phyloP scores from a whole-genome alignment of 202 grass and related monocot species.

The Musa balbisiana region DNA sequence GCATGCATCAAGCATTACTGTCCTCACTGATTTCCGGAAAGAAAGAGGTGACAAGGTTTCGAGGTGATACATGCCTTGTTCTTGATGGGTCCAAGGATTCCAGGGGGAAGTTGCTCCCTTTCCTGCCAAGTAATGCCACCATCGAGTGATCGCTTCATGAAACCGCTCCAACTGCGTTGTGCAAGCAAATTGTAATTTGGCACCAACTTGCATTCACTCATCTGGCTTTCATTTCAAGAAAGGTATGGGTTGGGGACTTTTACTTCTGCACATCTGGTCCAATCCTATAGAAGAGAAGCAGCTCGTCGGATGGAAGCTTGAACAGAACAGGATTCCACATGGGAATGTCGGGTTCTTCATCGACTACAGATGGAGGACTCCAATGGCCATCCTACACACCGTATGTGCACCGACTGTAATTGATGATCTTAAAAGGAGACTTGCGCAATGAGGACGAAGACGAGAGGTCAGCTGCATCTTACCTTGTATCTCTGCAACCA shows the following conservation, averaged over 20 bases:
- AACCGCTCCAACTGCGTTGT: constrained; percentile 29
- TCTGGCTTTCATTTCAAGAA: not conserved
- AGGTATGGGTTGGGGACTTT: not conserved
- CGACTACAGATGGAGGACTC: constrained; percentile 21
- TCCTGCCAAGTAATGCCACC: constrained; percentile 24
- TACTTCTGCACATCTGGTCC: constrained; percentile 29
- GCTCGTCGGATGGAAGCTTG: constrained; percentile 13
- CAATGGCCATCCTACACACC: constrained; percentile 26
- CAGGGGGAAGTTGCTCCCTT: constrained; percentile 25
- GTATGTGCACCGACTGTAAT: too few relatives aligned
- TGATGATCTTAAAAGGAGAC: too few relatives aligned
- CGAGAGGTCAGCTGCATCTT: not conserved
- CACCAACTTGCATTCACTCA: not conserved
- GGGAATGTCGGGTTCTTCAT: constrained; percentile 15
- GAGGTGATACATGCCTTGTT: constrained; percentile 20
- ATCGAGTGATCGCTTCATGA: constrained; percentile 32
- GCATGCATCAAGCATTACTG: too few relatives aligned
- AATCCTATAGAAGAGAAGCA: constrained; percentile 39
- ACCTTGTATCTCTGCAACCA: constrained; percentile 35
- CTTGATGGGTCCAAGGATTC: constrained; percentile 31
- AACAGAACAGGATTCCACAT: constrained; percentile 49
- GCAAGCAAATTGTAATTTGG: not conserved
- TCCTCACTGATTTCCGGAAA: too few relatives aligned
- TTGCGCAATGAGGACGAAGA: not conserved
- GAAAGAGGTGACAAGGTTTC: too few relatives aligned